A percentile compares a stretch with the other conserved stretches of the same genome.
phyloP scores from a whole-genome alignment of 2,329 filamentous ascomycete species.

The Nothopassalora personata region DNA sequence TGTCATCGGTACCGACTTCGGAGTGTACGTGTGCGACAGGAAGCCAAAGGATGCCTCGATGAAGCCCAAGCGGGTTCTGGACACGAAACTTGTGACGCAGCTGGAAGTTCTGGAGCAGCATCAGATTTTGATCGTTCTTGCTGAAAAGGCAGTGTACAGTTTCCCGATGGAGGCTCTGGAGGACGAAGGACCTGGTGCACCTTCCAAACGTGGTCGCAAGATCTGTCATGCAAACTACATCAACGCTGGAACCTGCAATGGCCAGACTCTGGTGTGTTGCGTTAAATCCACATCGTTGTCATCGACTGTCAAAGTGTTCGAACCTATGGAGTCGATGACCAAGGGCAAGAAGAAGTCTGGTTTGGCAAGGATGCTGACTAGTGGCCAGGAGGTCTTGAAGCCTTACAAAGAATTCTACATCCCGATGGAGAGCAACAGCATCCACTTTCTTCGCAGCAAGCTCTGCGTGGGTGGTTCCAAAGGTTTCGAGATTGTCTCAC shows the following conservation, averaged over 20 bases:
- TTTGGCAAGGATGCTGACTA: constrained; percentile 90
- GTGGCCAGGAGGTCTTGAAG: constrained; percentile 88
- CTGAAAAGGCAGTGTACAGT: constrained; percentile 87
- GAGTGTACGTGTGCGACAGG: constrained; percentile 86
- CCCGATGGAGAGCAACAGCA: constrained; percentile 93
- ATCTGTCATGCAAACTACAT: constrained; percentile 99
- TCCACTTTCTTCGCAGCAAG: constrained; percentile 95
- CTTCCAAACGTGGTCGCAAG: constrained; percentile 85
- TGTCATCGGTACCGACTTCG: constrained; percentile 88
- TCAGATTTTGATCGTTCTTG: constrained; percentile 80
- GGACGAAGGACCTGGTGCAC: constrained; percentile 65
- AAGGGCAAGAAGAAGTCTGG: constrained; percentile 87
- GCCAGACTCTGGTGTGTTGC: constrained; percentile 89
- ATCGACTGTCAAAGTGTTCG: constrained; percentile 98
- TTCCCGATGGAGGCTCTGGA: constrained; percentile 85
- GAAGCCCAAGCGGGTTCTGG: constrained; percentile 76
- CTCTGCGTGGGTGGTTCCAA: constrained; percentile 92
- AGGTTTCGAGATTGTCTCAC: constrained; percentile 93
- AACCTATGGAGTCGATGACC: constrained; percentile 86
- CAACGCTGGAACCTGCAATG: constrained; percentile 91
- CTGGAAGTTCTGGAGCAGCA: constrained; percentile 96
- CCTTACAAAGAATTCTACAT: constrained; percentile 99
- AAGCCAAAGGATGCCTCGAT: constrained; percentile 72
- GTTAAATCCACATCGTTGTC: constrained; percentile 91
- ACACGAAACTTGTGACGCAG: constrained; percentile 82